Evolutionary conservation across 345 rosid species (phyloP).

Genomic region (Sisymbrium altissimum): DNA sequence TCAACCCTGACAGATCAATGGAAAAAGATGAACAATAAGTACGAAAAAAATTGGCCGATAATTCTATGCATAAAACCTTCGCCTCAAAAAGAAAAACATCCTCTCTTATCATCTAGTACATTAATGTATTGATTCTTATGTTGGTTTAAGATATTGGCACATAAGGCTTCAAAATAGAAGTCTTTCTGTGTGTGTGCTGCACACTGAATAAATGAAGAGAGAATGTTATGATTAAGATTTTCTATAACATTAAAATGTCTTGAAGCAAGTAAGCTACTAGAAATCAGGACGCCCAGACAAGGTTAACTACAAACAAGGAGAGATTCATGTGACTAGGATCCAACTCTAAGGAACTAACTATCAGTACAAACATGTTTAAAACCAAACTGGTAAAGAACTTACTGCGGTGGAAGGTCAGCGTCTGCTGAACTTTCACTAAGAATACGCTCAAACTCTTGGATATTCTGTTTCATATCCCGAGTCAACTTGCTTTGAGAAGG

Average conservation of each 20-base stretch:
- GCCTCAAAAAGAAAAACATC: neutral
- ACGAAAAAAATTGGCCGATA: neutral
- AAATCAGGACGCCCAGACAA: conserved; percentile 7
- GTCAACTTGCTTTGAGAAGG: conserved; percentile 68
- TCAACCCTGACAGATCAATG: conserved; percentile 50
- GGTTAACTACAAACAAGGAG: conserved; percentile 13
- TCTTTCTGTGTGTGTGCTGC: neutral
- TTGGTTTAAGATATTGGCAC: conserved; percentile 1
- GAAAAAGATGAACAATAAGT: conserved; percentile 6
- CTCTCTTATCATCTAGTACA: conserved; percentile 9
- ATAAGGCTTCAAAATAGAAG: neutral
- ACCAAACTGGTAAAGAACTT: conserved; percentile 40
- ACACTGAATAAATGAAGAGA: neutral
- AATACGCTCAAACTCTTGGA: conserved; percentile 89
- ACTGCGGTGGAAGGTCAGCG: conserved; percentile 77
- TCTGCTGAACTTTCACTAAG: conserved; percentile 89
- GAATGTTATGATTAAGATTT: neutral
- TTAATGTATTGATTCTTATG: neutral
- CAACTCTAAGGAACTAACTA: conserved; percentile 1
- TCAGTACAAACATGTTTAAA: conserved; percentile 16
- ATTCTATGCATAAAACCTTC: conserved; percentile 11
- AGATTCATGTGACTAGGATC: conserved; percentile 5
- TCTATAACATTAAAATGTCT: neutral
- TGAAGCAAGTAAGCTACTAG: conserved; percentile 4
- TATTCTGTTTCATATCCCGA: conserved; percentile 77